Evolutionary conservation across 1,284 basidiomycete genomes (phyloP), one percentile per base, ranked within the genome.

Genomic region (Leccinum pachyderme): DNA sequence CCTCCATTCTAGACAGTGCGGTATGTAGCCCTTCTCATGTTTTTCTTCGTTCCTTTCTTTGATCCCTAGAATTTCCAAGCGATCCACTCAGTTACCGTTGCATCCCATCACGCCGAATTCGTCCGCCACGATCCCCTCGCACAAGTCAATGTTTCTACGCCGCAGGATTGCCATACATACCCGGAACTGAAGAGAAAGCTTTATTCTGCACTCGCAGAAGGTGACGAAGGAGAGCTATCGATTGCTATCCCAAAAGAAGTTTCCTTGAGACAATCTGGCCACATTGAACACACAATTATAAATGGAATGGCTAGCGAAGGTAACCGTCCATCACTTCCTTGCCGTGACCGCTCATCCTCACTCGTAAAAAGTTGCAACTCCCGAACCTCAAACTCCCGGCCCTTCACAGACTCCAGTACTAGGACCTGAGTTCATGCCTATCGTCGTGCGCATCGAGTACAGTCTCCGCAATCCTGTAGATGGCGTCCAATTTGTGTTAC

Each of bases 101-200:
- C 78, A 44, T 82, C 83, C 35, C 79, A 87, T 66, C 73, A 75
- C 56, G 83, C 89, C 29, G 86, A 91, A 59, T 93, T 91, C 67
- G 78, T 83, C 5, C 84, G 92, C 66, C 75, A 85, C 64, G 88
- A 96, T 70, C 86, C 92, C 2, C 78, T 93, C 28, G 78, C 84
- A 25, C 86, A 83, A 54, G 79, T 93, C 60, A 80, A 77, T 44
- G 79, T 90, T 55, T 83, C 79, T 27, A 86, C 91, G 56, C 78
- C 89, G 4, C 81, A 86, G 59, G 93, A 98, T 66, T 89, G 92
- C 55, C 92, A 95, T 65, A 82, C 84, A 43, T 95, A 98, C 73
- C 92, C 94, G 7, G 96, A 98, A 70, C 80, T 97, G 59, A 98
- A 98, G 79, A 84, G 96, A 52, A 91, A 89, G 74, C 73, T 97